Conservation (phyloP, 345 rosid genomes). For the Jatropha curcas region DNA sequence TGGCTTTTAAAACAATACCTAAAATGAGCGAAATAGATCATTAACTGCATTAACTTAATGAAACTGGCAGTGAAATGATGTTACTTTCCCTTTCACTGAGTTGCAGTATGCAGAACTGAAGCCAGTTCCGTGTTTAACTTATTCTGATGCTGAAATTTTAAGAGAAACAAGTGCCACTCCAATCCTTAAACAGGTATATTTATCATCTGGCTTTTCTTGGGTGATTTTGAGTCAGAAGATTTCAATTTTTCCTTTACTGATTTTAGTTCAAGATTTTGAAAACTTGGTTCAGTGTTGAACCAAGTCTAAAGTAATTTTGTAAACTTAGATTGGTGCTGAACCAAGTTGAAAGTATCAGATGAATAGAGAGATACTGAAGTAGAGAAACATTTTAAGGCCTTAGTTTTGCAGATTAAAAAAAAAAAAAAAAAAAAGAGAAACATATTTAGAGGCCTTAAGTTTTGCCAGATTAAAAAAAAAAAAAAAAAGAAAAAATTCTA, state of each 20-base stretch:
- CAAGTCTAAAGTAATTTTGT: not conserved
- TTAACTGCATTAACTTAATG: not conserved
- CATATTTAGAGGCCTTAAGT: no score
- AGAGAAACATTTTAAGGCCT: not conserved
- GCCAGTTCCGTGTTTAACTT: slow-evolving; percentile 92
- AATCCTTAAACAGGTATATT: slow-evolving; percentile 82
- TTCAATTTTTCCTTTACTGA: not conserved
- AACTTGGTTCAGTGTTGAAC: not conserved
- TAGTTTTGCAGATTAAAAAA: not conserved
- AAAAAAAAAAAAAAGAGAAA: not conserved
- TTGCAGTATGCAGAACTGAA: slow-evolving; percentile 94
- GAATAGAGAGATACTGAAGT: not conserved
- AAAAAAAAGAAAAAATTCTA: no score
- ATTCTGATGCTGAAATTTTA: slow-evolving; percentile 64
- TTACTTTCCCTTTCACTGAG: slow-evolving; percentile 15
- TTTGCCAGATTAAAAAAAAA: no score
- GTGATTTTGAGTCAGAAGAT: not conserved
- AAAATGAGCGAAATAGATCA: not conserved
- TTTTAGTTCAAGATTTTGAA: not conserved
- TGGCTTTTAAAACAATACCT: slow-evolving; percentile 2
- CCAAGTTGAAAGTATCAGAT: not conserved
- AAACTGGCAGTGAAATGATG: not conserved
- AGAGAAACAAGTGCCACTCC: slow-evolving; percentile 82
- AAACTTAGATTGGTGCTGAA: not conserved
- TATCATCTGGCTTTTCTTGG: not conserved